phyloP scores from a whole-genome alignment of 495 filamentous ascomycete species.

The Penicillium psychrofluorescens region DNA sequence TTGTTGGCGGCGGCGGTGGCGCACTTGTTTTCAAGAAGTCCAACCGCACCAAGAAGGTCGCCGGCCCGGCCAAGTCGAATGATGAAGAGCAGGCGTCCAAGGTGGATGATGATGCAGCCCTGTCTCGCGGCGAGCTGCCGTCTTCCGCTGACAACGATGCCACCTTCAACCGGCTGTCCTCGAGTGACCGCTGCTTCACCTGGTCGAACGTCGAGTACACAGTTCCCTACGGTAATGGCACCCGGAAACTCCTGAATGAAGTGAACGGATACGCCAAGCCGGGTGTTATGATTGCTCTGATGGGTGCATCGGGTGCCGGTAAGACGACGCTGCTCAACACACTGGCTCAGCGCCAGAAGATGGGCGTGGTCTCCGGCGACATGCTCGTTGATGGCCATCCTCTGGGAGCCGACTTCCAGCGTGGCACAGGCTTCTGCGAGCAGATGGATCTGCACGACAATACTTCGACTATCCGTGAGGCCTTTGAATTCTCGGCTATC shows the following conservation, averaged over 20 bases:
- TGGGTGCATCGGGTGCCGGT: conserved; percentile 80
- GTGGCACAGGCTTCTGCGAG: conserved; percentile 77
- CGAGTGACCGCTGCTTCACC: conserved; percentile 65
- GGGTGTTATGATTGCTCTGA: conserved; percentile 70
- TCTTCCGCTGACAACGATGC: conserved; percentile 27
- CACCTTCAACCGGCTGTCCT: conserved; percentile 47
- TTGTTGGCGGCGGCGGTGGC: conserved; percentile 45
- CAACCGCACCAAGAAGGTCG: conserved; percentile 46
- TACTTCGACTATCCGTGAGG: conserved; percentile 59
- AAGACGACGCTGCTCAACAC: conserved; percentile 74
- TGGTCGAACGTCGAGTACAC: conserved; percentile 68
- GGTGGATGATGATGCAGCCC: conserved; percentile 28
- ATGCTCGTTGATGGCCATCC: conserved; percentile 74
- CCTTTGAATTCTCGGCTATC: conserved; percentile 59
- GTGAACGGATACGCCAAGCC: conserved; percentile 76
- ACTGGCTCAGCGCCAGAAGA: conserved; percentile 66
- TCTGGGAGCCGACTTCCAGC: conserved; percentile 65
- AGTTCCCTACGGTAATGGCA: conserved; percentile 63
- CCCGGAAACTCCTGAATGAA: conserved; percentile 61
- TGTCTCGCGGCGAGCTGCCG: conserved; percentile 36
- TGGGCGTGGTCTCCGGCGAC: conserved; percentile 62
- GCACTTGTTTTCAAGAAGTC: conserved; percentile 65
- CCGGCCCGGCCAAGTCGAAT: conserved; percentile 31
- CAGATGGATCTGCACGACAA: conserved; percentile 79
- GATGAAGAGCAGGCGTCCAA: conserved; percentile 40